Evolutionary conservation across 305 asterid species (phyloP), one percentile per base, ranked within the genome.

Genomic region (Striga hermonthica): DNA sequence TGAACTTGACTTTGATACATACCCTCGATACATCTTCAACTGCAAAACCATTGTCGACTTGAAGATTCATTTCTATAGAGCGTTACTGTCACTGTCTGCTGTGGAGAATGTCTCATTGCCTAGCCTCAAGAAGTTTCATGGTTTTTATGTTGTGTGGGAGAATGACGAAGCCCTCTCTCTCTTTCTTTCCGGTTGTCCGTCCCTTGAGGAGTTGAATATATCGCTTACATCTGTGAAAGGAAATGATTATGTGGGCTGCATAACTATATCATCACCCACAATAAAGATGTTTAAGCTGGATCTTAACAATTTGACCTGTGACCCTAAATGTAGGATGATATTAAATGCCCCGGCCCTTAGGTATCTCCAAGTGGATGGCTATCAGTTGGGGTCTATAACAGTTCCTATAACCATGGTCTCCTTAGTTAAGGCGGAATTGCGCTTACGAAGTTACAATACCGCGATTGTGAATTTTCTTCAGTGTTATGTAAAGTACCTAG

Each of bases 21-120:
- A 13, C 60, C 74, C 74, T 41, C 40, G 3, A 12, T 45, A 49
- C 61, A 35, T 61, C 10, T 61, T 61, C 50, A 62, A 28, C 49
- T 52, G 57, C 54, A 60, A 69, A 12, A 40, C 68, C 49, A 63
- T 69, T 4, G 68, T 69, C 3, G 14, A 69, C 12, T 52, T 69
- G 54, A 40, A 15, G 16, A 62, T 69, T 15, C 3, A 13, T 10
- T 0, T 6, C 10, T 61, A 13, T 9, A 11, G 5, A 4, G 9
- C 3, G 5, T 22, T 2, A 22, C 3, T 4, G 5, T 22, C 31
- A 22, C 3, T 13, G 48, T 47, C 57, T 1, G 0, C 5, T 5
- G 10, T 3, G n/a, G 57, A 28, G 11, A 1, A 1, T 3, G 40
- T 55, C 6, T 52, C 22, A 39, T 62, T 61, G 8, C 63, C 68